Base-by-base conservation (phyloP, 352 stramenopile species). In the Globisporangium rhizosaccharum region DNA sequence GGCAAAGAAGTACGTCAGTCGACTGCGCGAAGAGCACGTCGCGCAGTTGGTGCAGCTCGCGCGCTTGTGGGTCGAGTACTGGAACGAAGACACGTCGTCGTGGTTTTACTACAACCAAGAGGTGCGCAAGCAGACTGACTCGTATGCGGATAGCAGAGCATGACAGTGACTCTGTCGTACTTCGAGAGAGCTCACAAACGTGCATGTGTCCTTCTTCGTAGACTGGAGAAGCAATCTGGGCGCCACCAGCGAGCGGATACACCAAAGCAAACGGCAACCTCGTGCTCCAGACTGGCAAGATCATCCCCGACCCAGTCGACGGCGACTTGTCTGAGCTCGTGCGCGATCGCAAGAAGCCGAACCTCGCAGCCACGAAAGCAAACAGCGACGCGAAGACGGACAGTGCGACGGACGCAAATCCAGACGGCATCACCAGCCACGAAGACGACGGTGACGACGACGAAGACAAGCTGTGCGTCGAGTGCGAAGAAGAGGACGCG, bases 71-170 rank as follows among this genome's bases (percentile, higher is more conserved):
- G 72, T 78, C 15, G 82, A 94, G 61, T 89, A 87, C 62, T 94
- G 82, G 84, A 88, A 70, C 57, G 80, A 94, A 39, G 79, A 94
- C 26, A 65, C 75, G 0, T 66, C 70, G 8, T 72, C 78, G 45
- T 94, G 78, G 80, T 89, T 90, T 62, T 94, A 90, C 62, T 89
- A 90, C 74, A 84, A 89, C 47, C 71, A 81, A 46, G 60, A 78
- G 56, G 76, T 85, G 54, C 23, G 28, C 15, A 46, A 20, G 30
- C n/a, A 10, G 50, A n/a, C 14, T 15, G 6, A 44, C 2, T 14
- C 39, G 37, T 10, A 14, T 42, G 36, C 6, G 28, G 6, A 6
- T 33, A 33, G 28, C 28, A 0, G 6, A 46, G 41, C 14, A 14
- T 45, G 17, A 2, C 12, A 45, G 39, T 45, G 17, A 2, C 39